These are phyloP conservation scores for Solanum appendiculatum DNA, from an alignment of 257 asterid species.

Conservation along the genomic window DNA sequence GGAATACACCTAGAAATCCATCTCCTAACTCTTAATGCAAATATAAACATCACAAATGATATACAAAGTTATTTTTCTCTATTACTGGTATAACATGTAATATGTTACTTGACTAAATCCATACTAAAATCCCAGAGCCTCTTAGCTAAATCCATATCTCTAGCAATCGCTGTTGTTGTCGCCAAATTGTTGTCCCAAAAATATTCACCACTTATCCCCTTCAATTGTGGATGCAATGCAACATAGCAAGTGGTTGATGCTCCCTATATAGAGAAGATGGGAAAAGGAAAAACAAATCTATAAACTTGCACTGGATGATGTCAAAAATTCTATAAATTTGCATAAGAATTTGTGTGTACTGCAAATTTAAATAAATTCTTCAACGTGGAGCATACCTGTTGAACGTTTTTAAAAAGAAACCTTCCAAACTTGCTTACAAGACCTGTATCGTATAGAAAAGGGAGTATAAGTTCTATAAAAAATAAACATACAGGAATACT, in stretches of 20 bases:
- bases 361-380: not conserved
- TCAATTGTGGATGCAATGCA: constrained; percentile 62
- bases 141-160: constrained; percentile 38
- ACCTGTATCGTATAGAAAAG: constrained; percentile 20
- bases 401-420: constrained; percentile 37
- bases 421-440: constrained; percentile 26
- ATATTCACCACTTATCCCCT: constrained; percentile 54
- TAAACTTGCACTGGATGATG: not conserved
- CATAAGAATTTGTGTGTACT: not conserved
- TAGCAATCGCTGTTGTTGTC: constrained; percentile 23
- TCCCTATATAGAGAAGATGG: constrained; percentile 26
- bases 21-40: not conserved
- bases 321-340: not conserved
- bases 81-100: not conserved
- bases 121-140: constrained; percentile 73
- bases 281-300: not conserved
- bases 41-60: not conserved
- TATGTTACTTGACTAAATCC: constrained; percentile 17
- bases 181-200: constrained; percentile 51
- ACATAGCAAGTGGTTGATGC: constrained; percentile 73
- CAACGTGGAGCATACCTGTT: constrained; percentile 12
- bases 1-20: not conserved
- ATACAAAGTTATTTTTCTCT: not conserved
- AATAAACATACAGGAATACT: not conserved
- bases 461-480: not conserved